Evolutionary conservation across 257 asterid genomes (phyloP).

Genomic region (Marsdenia floribunda): DNA sequence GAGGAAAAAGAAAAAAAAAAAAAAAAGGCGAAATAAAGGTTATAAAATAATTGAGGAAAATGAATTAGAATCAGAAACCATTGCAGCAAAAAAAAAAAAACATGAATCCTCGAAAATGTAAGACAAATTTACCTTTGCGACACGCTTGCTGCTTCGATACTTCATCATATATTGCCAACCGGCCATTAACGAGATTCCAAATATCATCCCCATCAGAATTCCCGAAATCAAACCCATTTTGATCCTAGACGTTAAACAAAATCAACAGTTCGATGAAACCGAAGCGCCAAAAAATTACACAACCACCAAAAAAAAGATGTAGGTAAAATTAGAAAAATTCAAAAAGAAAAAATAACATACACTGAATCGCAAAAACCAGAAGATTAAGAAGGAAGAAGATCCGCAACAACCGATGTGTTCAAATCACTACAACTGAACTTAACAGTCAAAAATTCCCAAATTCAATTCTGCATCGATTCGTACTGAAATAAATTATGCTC

Average conservation of each 20-base stretch:
- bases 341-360: not conserved
- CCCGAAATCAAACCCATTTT: conserved; percentile 90
- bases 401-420: conserved; percentile 6
- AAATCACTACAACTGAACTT: conserved; percentile 7
- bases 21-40: not conserved
- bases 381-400: conserved; percentile 5
- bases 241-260: not conserved
- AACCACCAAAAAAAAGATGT: not conserved
- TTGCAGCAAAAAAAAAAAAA: not conserved
- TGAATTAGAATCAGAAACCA: not conserved
- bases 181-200: conserved; percentile 86
- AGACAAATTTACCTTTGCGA: conserved; percentile 58
- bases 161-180: conserved; percentile 83
- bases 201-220: conserved; percentile 69
- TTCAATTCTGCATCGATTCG: no score
- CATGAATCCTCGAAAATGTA: not conserved
- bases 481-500: no score
- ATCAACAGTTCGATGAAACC: not conserved
- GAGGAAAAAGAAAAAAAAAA: no score
- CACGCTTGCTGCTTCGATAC: conserved; percentile 66
- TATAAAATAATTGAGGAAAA: not conserved
- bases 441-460: conserved; percentile 8
- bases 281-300: not conserved
- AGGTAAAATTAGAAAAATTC: not conserved
- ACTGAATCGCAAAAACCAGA: conserved; percentile 7